Base-by-base conservation (phyloP, 192 early-diverging fungal genomes). In the Borealophlyctis nickersoniae region DNA sequence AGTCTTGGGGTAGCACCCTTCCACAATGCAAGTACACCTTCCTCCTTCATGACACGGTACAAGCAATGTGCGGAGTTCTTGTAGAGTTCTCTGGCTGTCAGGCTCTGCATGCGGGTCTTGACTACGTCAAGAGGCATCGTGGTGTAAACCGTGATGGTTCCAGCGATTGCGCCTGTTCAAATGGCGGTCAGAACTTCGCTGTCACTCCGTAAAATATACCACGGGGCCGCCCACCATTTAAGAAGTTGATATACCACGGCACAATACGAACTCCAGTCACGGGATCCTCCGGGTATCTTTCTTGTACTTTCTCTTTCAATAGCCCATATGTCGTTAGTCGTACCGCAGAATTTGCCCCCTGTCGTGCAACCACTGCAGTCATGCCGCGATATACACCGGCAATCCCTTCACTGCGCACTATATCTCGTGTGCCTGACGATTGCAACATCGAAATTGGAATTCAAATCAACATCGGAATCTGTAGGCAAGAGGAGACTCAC, bases 51-150 rank as follows among this genome's bases (percentile, higher is more conserved):
- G 9, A 92, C 82, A 60, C 78, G 84, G 68, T 72, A 80, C 9
- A 82, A 68, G 63, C 93, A 96, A 65, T 93, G 87, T 16, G 89
- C 63, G 23, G 88, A 82, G 59, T 82, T 84, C 29, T 72, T 73
- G 62, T 96, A 94, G 36, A 89, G 74, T 9, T 65, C 62, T 11
- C 73, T 66, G 1, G 89, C 92, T 33, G 89, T 77, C 9, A 89
- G 72, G n/a, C 83, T 84, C 72, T 99, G 96, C 92, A 96, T 92
- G 59, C 89, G 87, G 11, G 96, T 99, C 75, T 98, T 98, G 60
- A 96, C 81, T n/a, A 94, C 93, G 75, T 98, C 96, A 22, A 98
- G 70, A 11, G 94, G 94, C 94, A 97, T 96, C 1, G 96, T 99
- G 0, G 89, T 77, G 66, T 96, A 99, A 0, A 96, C 94, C 0